Percentiles rank a stretch among this genome's conserved stretches.
Evolutionary conservation across 176 grass and related monocot species (phyloP).

Genomic region (Aegilops umbellulata): DNA sequence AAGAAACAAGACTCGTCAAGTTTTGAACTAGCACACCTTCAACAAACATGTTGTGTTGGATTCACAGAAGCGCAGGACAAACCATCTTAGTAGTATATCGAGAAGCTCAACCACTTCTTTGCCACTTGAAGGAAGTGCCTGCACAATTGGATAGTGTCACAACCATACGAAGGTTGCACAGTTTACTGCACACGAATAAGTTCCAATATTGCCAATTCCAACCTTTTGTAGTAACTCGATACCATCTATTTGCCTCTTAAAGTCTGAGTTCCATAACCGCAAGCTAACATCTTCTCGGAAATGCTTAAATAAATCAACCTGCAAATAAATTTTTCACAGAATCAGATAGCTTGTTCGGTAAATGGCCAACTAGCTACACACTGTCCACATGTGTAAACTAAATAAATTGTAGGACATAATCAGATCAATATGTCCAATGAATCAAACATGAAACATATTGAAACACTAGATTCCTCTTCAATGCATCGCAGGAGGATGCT

Average conservation of each 20-base stretch:
- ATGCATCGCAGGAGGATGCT: background rate
- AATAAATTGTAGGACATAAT: background rate
- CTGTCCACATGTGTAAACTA: background rate
- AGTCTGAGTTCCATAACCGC: conserved; percentile 87
- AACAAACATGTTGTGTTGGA: conserved; percentile 96
- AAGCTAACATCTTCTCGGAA: conserved; percentile 92
- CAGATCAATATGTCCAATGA: background rate
- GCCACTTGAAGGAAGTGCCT: conserved; percentile 71
- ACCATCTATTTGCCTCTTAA: conserved; percentile 99
- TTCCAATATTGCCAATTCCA: conserved; percentile 26
- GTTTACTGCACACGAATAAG: background rate
- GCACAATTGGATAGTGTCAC: conserved; percentile 13
- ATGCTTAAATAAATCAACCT: conserved; percentile 95
- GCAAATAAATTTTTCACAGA: conserved; percentile 20
- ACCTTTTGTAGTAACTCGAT: conserved; percentile 98
- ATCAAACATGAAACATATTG: background rate
- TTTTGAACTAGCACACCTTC: conserved; percentile 58
- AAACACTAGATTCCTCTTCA: background rate
- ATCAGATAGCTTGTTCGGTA: background rate
- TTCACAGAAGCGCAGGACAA: conserved; percentile 98
- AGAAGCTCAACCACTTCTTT: conserved; percentile 94
- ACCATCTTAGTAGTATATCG: conserved; percentile 96
- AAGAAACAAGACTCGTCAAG: background rate
- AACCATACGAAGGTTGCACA: conserved; percentile 9
- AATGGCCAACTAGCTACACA: background rate